phyloP scores from a whole-genome alignment of 441 rosid genomes.

The Brassica hybrid region DNA sequence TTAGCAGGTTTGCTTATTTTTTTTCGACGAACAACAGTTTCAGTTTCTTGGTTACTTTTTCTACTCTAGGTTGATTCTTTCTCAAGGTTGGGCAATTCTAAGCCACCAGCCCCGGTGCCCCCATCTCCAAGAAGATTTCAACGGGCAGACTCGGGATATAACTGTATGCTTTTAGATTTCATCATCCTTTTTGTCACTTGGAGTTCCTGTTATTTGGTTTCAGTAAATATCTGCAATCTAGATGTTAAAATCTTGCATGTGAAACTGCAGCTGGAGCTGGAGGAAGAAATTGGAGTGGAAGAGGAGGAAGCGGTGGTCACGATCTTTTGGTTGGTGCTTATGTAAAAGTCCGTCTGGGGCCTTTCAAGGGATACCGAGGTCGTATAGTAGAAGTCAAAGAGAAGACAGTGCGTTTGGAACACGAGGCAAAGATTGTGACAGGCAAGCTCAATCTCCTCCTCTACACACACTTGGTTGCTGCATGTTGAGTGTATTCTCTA shows the following conservation, averaged over 20 bases:
- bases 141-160: slow-evolving; percentile 66
- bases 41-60: slow-evolving; percentile 17
- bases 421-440: slow-evolving; percentile 85
- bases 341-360: slow-evolving; percentile 75
- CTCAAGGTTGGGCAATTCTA: slow-evolving; percentile 59
- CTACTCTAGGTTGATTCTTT: slow-evolving; percentile 59
- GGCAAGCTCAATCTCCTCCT: slow-evolving; percentile 10
- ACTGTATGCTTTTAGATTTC: slow-evolving; percentile 53
- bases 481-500: not conserved
- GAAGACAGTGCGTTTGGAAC: slow-evolving; percentile 70
- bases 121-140: slow-evolving; percentile 73
- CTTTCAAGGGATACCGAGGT: slow-evolving; percentile 81
- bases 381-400: slow-evolving; percentile 82
- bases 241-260: not conserved
- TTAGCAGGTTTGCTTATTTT: not conserved
- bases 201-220: not conserved
- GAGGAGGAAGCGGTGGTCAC: slow-evolving; percentile 72
- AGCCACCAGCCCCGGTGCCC: slow-evolving; percentile 41
- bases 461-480: not conserved
- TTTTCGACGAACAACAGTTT: not conserved
- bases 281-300: slow-evolving; percentile 77
- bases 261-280: slow-evolving; percentile 50
- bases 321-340: slow-evolving; percentile 74
- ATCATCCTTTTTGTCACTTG: not conserved
- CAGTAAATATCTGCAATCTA: not conserved